Evolutionary conservation across 1,284 basidiomycete genomes (phyloP), one percentile per base, ranked within the genome.

Genomic region (Boletus subluridellus): DNA sequence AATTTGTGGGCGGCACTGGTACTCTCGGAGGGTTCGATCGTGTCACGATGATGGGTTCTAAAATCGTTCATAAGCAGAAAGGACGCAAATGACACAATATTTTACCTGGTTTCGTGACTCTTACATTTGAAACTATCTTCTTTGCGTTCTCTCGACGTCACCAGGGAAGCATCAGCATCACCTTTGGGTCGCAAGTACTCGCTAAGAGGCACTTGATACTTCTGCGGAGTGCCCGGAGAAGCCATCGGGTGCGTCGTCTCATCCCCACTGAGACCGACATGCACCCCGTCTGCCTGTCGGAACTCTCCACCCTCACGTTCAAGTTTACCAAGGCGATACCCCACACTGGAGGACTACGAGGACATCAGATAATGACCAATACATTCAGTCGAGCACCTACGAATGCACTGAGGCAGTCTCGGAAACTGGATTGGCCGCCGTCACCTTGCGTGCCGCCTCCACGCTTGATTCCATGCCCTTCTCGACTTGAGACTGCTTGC

Each of bases 121-220:
- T 34, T 32, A 7, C 21, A 42, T 41, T 21, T 28, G 11, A 54
- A 52, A 12, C 2, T 14, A n/a, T 14, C 54, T 12, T 54, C 49
- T 28, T 41, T 34, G 26, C 34, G 28, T 38, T 49, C 51, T 41
- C 49, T 48, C 9, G 41, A 45, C n/a, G 17, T 41, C 14, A 52
- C 48, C 24, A 17, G 12, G 8, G 48, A 34, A 15, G 10, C 15
- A n/a, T 54, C 35, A 9, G 1, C 26, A 11, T 59, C 38, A 5
- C 9, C 34, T 3, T 53, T 34, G 0, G 52, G 14, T n/a, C 44
- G 45, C 39, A 70, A 28, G 24, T 61, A 57, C 39, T 48, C 41
- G 58, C 52, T 61, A 12, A 60, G 55, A 55, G 67, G 69, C 0
- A 70, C 70, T 44, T 54, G 53, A 41, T 69, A 69, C 39, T 53